Percentiles rank a stretch among this genome's conserved stretches.
These are phyloP conservation scores for Salix udensis DNA, from an alignment of 345 rosid genomes.

Conservation along the genomic window DNA sequence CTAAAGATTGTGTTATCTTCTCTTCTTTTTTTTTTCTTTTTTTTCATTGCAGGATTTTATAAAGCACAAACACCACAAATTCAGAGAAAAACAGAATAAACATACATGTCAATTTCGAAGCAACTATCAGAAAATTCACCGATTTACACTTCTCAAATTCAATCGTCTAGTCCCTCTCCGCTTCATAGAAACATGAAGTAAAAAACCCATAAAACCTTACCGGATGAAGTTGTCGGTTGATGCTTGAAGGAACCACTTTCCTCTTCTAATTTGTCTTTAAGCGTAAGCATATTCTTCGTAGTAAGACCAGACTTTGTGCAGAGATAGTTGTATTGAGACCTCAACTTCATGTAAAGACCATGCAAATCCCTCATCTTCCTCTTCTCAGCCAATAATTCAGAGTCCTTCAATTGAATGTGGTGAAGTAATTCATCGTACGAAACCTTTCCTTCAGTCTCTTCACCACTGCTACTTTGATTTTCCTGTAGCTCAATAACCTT, in stretches of 20 bases:
- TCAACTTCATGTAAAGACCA: constrained; percentile 53
- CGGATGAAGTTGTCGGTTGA: constrained; percentile 32
- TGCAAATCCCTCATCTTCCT: constrained; percentile 34
- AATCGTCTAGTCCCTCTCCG: neutral
- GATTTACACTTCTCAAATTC: neutral
- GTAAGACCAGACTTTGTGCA: constrained; percentile 45
- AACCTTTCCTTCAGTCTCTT: constrained; percentile 27
- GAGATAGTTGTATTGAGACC: constrained; percentile 65
- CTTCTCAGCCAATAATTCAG: constrained; percentile 44
- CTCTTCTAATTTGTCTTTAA: constrained; percentile 29
- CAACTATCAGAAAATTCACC: neutral
- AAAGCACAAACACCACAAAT: neutral
- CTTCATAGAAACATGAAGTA: neutral
- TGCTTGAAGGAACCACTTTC: constrained; percentile 33
- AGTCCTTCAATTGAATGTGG: constrained; percentile 37
- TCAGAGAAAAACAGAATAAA: neutral
- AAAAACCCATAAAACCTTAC: constrained; percentile 30
- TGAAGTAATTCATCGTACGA: constrained; percentile 35
- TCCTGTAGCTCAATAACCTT: constrained; percentile 35
- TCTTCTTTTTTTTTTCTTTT: too few relatives aligned
- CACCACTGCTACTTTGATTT: constrained; percentile 24
- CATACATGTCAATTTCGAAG: neutral
- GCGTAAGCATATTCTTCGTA: constrained; percentile 38
- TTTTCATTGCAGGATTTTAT: neutral
- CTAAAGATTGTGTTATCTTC: neutral